Evolutionary conservation across 2,329 filamentous ascomycete species (phyloP), one percentile per base, ranked within the genome.

Genomic region (Colletotrichum navitas): DNA sequence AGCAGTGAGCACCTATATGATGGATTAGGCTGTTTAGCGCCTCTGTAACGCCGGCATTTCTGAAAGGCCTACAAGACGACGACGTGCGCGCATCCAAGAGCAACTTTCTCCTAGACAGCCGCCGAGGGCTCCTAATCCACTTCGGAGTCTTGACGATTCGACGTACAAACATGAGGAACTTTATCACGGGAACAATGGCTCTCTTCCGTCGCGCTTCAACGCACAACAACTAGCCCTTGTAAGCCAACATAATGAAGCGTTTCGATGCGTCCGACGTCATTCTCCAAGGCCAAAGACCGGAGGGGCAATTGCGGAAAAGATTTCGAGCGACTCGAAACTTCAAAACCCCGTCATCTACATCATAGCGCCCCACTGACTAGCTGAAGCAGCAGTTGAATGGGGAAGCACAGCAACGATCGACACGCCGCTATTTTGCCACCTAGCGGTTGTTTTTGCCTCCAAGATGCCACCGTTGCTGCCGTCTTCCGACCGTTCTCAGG

Each of bases 351-450:
- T 45, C 51, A 16, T 29, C 51, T 54, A 59, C 68, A 71, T 71
- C 65, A 63, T 68, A 60, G 68, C 43, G 52, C 12, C 21, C 52
- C 21, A 43, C 26, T 16, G n/a, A 24, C 41, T 32, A 49, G 39
- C 52, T 49, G 61, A 45, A 56, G 26, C 32, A 56, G 32, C 56
- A 45, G 3, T 21, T 51, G 34, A 11, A 36, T 24, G 8, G 41
- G 24, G 21, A 26, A 34, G 47, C 34, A 34, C 43, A 64, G 21
- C 34, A 49, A 24, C 24, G 65, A 68, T 71, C 68, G 59, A 56
- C 65, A 64, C 54, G 24, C 65, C 47, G 65, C 24, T 16, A 60
- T 69, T 69, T 52, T 69, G 69, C 65, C 65, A 72, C 69, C 34
- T 29, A 24, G 32, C 32, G 39, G 59, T 64, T 63, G 59, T 63